Base-by-base conservation (phyloP, 257 asterid species). In the Salvia splendens region DNA sequence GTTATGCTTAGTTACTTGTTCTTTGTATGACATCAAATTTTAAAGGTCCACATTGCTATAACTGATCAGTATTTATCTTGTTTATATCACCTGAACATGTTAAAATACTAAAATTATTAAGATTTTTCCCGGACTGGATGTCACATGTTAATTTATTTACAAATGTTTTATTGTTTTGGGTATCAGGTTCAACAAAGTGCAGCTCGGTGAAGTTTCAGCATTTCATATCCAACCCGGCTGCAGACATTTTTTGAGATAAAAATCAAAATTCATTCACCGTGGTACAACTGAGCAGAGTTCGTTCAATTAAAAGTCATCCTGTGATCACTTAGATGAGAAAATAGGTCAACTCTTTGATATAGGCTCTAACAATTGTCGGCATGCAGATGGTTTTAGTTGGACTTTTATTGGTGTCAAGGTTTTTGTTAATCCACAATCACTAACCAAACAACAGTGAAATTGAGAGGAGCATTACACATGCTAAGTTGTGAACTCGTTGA, bases 371-470 rank as follows among this genome's bases (percentile, higher is more conserved):
- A 35, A 62, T 61, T 53, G 58, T 56, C 75, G 67, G 71, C 57
- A 64, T 57, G 73, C 68, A 75, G 83, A 74, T 57, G 69, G 69
- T 75, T 69, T 63, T 58, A 9, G 61, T 67, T 49, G 71, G 75
- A 73, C 78, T 51, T 56, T 58, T 67, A 38, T 73, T 30, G 30
- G 65, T 60, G 57, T 46, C 56, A 32, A 59, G 67, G 52, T 75
- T 50, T 62, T 71, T 70, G 51, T 16, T 32, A 70, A 53, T 76
- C 71, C 53, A 43, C 70, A 61, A 20, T 46, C 63, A 72, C 59
- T 61, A 35, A 60, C n/a, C 65, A 38, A 6, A 54, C 40, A 45
- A 17, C 10, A 11, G 36, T 70, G 56, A 69, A 42, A 36, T 35
- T 58, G 65, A 71, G 71, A 60, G 55, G 73, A 70, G 52, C 36